Conservation (phyloP, 2,329 filamentous ascomycete genomes). For the Colletotrichum sp. region DNA sequence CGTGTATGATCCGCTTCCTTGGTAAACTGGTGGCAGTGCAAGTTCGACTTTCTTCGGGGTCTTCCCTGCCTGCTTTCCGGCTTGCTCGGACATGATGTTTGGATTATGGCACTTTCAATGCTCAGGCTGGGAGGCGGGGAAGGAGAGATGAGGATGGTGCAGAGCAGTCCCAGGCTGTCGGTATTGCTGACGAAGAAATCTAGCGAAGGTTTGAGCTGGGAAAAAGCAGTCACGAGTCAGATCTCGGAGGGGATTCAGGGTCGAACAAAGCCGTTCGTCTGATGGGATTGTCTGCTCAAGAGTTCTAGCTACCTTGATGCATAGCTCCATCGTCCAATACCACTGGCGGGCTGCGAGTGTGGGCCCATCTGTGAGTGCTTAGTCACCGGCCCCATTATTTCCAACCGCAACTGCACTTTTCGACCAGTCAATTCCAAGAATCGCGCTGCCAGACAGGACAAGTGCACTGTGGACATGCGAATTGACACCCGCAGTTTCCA, state of each 20-base stretch:
- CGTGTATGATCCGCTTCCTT: conserved; percentile 21
- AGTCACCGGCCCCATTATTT: not conserved
- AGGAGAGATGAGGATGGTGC: not conserved
- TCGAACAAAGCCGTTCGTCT: not conserved
- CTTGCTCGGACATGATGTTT: conserved; percentile 2
- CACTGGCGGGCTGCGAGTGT: not conserved
- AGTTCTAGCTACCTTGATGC: not conserved
- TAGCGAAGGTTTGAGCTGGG: not conserved
- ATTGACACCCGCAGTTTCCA: conserved; percentile 4
- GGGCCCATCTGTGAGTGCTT: not conserved
- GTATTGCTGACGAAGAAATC: no score
- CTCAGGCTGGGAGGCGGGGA: not conserved
- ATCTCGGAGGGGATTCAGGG: not conserved
- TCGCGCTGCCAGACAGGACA: not conserved
- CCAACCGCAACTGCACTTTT: not conserved
- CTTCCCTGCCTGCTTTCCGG: not conserved
- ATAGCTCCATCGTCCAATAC: not conserved
- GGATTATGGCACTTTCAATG: not conserved
- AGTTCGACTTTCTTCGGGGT: not conserved
- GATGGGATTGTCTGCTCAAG: not conserved
- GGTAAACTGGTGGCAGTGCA: conserved; percentile 9
- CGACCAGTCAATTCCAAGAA: not conserved
- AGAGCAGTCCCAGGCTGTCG: not conserved
- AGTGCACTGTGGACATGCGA: not conserved
- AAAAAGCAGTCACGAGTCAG: not conserved